A percentile compares a stretch with the other conserved stretches of the same genome.
Evolutionary conservation across 2,329 filamentous ascomycete species (phyloP).

Genomic region (Botryotinia calthae): DNA sequence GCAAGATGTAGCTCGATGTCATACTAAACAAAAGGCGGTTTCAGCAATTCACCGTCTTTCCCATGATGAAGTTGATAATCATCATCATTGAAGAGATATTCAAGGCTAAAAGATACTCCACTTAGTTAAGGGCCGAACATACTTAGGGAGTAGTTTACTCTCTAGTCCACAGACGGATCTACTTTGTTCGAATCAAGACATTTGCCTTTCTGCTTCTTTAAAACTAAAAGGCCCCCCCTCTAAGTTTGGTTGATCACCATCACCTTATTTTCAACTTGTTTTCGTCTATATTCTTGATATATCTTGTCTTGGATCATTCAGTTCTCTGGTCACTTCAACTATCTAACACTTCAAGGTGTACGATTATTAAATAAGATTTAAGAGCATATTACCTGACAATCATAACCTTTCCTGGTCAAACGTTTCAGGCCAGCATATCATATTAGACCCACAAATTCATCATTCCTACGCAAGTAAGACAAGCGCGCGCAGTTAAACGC

Average conservation of each 20-base stretch:
- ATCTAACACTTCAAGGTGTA: not conserved
- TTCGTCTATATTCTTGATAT: conserved; percentile 1
- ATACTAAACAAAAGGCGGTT: conserved; percentile 4
- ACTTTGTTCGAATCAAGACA: not conserved
- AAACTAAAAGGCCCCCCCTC: not conserved
- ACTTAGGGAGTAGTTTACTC: conserved; percentile 3
- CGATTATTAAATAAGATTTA: not conserved
- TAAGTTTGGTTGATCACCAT: not conserved
- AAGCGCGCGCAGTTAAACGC: conserved; percentile 14
- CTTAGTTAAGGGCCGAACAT: not conserved
- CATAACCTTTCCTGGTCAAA: conserved; percentile 4
- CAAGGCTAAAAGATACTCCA: not conserved
- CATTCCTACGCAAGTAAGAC: not conserved
- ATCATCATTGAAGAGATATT: conserved; percentile 1
- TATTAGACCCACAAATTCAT: not conserved
- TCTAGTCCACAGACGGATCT: conserved; percentile 5
- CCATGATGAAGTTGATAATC: conserved; percentile 5
- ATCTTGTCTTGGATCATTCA: not conserved
- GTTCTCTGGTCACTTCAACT: not conserved
- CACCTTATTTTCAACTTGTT: not conserved
- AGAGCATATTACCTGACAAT: not conserved
- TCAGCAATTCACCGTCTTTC: not conserved
- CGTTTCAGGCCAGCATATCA: not conserved
- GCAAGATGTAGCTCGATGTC: conserved; percentile 8
- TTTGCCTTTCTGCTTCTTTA: not conserved